Percentiles rank a stretch among this genome's conserved stretches.
Conservation (phyloP, 305 asterid species). For the Fraxinus angustifolia region DNA sequence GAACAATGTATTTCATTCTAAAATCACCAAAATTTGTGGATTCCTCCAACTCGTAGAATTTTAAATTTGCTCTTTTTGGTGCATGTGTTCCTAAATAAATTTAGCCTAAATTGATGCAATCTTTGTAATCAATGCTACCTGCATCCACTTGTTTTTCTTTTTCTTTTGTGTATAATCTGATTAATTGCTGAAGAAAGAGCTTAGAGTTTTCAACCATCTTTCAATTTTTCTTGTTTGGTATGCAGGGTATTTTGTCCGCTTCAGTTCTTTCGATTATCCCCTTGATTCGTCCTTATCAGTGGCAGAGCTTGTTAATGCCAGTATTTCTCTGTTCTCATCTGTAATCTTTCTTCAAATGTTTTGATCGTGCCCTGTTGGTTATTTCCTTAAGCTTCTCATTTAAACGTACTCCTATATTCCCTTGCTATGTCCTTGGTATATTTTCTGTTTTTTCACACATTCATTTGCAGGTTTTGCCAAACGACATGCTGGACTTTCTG, state of each 20-base stretch:
- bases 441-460: slow-evolving; percentile 10
- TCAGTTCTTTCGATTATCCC: slow-evolving; percentile 80
- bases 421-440: slow-evolving; percentile 2
- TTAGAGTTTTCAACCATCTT: background rate
- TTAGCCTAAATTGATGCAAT: background rate
- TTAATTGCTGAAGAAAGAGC: background rate
- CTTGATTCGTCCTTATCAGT: slow-evolving; percentile 90
- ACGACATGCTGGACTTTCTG: slow-evolving; percentile 94
- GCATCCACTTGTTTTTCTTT: slow-evolving; percentile 3
- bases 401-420: background rate
- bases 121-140: background rate
- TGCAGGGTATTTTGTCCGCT: slow-evolving; percentile 90
- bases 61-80: background rate
- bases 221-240: slow-evolving; percentile 18
- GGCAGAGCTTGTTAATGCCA: slow-evolving; percentile 98
- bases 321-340: slow-evolving; percentile 40
- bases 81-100: background rate
- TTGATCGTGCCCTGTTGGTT: background rate
- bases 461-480: slow-evolving; percentile 77
- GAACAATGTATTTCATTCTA: background rate
- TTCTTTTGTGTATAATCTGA: slow-evolving; percentile 3
- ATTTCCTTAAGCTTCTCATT: background rate
- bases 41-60: background rate
- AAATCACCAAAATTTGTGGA: background rate
- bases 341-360: slow-evolving; percentile 1